phyloP scores from a whole-genome alignment of 805 yeast genomes.

The Metschnikowia arizonensis region DNA sequence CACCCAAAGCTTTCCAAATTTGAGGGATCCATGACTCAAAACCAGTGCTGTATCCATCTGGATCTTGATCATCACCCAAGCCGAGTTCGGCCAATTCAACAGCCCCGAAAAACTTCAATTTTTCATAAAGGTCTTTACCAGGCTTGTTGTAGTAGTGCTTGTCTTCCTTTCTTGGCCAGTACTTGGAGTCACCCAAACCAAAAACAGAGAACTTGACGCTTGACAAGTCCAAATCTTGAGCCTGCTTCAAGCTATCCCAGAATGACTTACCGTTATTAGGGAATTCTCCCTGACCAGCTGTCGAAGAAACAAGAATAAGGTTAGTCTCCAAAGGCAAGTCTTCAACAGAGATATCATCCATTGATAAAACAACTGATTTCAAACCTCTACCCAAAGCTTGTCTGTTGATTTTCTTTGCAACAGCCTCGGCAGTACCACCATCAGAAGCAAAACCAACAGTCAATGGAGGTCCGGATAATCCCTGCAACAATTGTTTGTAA shows the following conservation, averaged over 20 bases:
- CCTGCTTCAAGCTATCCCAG: slow-evolving; percentile 65
- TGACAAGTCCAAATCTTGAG: slow-evolving; percentile 63
- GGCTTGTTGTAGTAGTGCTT: slow-evolving; percentile 93
- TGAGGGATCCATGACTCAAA: slow-evolving; percentile 80
- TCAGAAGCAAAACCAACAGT: slow-evolving; percentile 86
- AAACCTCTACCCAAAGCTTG: slow-evolving; percentile 80
- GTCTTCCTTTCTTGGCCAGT: slow-evolving; percentile 98
- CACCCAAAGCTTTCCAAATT: slow-evolving; percentile 87
- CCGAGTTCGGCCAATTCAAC: slow-evolving; percentile 71
- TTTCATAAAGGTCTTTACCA: slow-evolving; percentile 63
- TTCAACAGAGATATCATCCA: slow-evolving; percentile 71
- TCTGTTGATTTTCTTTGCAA: slow-evolving; percentile 74
- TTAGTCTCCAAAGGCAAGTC: slow-evolving; percentile 69
- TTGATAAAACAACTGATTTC: slow-evolving; percentile 58
- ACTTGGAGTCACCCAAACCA: slow-evolving; percentile 77
- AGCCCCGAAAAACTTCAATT: slow-evolving; percentile 69
- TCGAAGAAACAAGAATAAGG: slow-evolving; percentile 64
- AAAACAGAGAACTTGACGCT: slow-evolving; percentile 57
- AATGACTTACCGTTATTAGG: slow-evolving; percentile 76
- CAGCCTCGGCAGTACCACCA: slow-evolving; percentile 80
- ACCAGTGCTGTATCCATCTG: slow-evolving; percentile 93
- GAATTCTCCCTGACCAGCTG: slow-evolving; percentile 85
- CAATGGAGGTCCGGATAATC: slow-evolving; percentile 87
- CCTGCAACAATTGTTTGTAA: slow-evolving; percentile 70
- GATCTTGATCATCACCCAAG: slow-evolving; percentile 95